Evolutionary conservation across 768 basidiomycete species (phyloP).

Genomic region (Pholiota molesta): DNA sequence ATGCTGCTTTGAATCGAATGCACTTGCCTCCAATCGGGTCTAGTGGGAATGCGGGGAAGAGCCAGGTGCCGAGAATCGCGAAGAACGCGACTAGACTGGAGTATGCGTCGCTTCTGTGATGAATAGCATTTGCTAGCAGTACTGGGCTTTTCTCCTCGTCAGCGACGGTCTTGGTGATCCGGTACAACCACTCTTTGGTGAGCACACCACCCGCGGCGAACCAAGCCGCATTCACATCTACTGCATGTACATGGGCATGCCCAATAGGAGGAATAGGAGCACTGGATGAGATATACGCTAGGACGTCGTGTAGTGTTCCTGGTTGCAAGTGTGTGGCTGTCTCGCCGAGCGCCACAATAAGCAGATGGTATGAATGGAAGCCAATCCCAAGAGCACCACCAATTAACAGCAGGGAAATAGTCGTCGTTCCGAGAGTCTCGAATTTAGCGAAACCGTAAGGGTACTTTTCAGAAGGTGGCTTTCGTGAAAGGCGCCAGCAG

Average conservation of each 20-base stretch:
- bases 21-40: slow-evolving; percentile 90
- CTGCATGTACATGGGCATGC: slow-evolving; percentile 58
- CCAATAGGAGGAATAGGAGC: slow-evolving; percentile 58
- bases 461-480: slow-evolving; percentile 77
- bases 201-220: slow-evolving; percentile 84
- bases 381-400: slow-evolving; percentile 85
- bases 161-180: slow-evolving; percentile 87
- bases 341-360: slow-evolving; percentile 71
- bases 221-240: slow-evolving; percentile 97
- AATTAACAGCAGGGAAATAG: slow-evolving; percentile 85
- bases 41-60: slow-evolving; percentile 82
- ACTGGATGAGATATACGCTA: slow-evolving; percentile 56
- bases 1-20: slow-evolving; percentile 6
- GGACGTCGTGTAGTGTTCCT: slow-evolving; percentile 63
- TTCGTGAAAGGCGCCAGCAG: slow-evolving; percentile 84
- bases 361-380: slow-evolving; percentile 86
- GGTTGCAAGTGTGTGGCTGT: slow-evolving; percentile 66
- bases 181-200: slow-evolving; percentile 92
- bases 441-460: slow-evolving; percentile 94
- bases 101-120: slow-evolving; percentile 97
- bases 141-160: slow-evolving; percentile 91
- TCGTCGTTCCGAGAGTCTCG: slow-evolving; percentile 92
- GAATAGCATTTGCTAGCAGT: slow-evolving; percentile 92
- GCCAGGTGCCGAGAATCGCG: slow-evolving; percentile 90
- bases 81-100: slow-evolving; percentile 90